These are phyloP conservation scores for Boletus sp. DNA, from an alignment of 1,284 basidiomycete genomes.

Conservation along the genomic window DNA sequence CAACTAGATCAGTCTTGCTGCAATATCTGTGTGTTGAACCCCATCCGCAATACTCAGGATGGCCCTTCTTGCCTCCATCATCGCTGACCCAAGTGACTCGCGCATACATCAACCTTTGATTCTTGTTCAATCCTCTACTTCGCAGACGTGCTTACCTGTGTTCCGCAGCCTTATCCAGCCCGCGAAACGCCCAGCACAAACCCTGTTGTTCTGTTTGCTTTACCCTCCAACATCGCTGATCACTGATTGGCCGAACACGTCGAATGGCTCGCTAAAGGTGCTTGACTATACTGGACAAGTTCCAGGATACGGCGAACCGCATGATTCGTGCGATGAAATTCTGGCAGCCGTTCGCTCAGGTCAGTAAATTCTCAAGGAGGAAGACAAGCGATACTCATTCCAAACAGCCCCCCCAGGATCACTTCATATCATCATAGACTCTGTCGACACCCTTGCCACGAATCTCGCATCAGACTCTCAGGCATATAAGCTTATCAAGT, in stretches of 20 bases:
- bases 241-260: conserved; percentile 13
- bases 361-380: conserved; percentile 21
- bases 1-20: neutral
- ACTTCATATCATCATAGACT: conserved; percentile 61
- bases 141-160: conserved; percentile 60
- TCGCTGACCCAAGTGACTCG: conserved; percentile 23
- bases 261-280: conserved; percentile 35
- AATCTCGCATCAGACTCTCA: conserved; percentile 55
- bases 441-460: conserved; percentile 55
- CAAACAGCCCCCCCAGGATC: conserved; percentile 39
- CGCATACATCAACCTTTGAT: conserved; percentile 46
- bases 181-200: conserved; percentile 28
- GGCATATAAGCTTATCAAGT: conserved; percentile 48
- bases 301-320: conserved; percentile 48
- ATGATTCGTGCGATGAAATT: conserved; percentile 38
- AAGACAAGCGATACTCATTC: conserved; percentile 8
- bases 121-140: conserved; percentile 60
- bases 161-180: conserved; percentile 42
- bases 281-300: conserved; percentile 53
- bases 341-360: conserved; percentile 45
- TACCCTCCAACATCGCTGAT: conserved; percentile 50
- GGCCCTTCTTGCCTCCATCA: conserved; percentile 37
- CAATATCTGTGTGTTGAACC: neutral
- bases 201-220: conserved; percentile 57
- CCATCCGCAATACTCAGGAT: conserved; percentile 21